Base-by-base conservation (phyloP, 192 early-diverging fungal genomes). In the Linnemannia hyalina region DNA sequence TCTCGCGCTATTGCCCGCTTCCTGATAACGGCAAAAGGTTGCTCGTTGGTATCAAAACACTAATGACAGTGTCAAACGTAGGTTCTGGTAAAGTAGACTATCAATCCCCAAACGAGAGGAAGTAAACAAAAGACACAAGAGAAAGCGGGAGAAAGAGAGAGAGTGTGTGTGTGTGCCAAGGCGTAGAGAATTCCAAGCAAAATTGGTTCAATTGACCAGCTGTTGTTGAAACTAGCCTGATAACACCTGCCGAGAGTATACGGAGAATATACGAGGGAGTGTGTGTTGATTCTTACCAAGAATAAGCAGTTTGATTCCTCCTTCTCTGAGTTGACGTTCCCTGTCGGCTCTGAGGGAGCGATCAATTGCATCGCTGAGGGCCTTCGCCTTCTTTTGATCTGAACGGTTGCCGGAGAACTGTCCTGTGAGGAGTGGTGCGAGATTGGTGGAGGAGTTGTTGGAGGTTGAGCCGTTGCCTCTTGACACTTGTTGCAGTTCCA, bases 311-410 rank as follows among this genome's bases (percentile, higher is more conserved):
- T 88, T 90, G 68, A 88, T 86, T n/a, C 78, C 77, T 52, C 80
- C 82, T 70, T 82, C 82, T 23, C 75, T 71, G 49, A 76, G 77
- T 40, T 75, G 44, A 15, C 81, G 82, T 57, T 90, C 89, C 42
- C 89, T 88, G 76, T 92, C 90, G 15, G 80, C 76, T 70, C 81
- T 89, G 35, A 92, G 75, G 23, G 87, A 74, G 47, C 74, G 86
- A 54, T 92, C 92, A 68, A 92, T 92, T 44, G 91, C 90, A 23
- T 92, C 91, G 36, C 90, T 91, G 60, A 78, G 40, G 47, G 86
- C 88, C 49, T 85, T 88, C 11, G 90, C 92, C 26, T 80, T 81
- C 46, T 90, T 90, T 46, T 90, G 84, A 77, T 86, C 84, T 42
- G 79, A 41, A 5, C 84, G 84, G 29, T 46, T 78, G 35, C 36